These are phyloP conservation scores for Stephanodiscus triporus DNA, from an alignment of 108 stramenopile species.

Conservation along the genomic window DNA sequence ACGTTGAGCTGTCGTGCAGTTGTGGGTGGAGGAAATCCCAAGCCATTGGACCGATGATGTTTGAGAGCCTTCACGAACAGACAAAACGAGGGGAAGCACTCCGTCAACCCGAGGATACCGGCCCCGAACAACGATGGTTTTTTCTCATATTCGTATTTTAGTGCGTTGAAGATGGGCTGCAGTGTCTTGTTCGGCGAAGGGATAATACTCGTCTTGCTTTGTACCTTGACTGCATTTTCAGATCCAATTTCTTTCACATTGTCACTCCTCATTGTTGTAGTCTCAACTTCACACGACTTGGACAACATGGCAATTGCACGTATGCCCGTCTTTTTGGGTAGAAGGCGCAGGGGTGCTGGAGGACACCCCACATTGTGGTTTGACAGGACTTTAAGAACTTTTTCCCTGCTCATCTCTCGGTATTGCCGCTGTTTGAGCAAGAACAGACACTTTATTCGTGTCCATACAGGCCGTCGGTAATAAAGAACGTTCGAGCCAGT, in stretches of 20 bases:
- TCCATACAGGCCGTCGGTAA: conserved; percentile 89
- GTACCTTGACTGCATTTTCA: neutral
- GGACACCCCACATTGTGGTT: conserved; percentile 69
- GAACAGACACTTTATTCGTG: conserved; percentile 60
- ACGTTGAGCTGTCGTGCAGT: neutral
- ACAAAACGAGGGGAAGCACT: conserved; percentile 68
- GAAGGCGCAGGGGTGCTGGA: conserved; percentile 59
- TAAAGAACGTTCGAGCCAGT: conserved; percentile 60
- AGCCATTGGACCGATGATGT: neutral
- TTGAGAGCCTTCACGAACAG: conserved; percentile 48
- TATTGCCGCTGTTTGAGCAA: conserved; percentile 57
- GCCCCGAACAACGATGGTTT: conserved; percentile 58
- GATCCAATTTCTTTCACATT: conserved; percentile 1
- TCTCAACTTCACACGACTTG: conserved; percentile 24
- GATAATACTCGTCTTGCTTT: neutral
- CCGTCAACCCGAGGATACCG: conserved; percentile 65
- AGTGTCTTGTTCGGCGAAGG: conserved; percentile 66
- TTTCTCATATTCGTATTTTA: conserved; percentile 63
- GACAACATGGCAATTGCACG: conserved; percentile 80
- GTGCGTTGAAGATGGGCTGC: conserved; percentile 61
- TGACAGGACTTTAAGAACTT: conserved; percentile 35
- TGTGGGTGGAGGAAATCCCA: neutral
- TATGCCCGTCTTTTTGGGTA: conserved; percentile 82
- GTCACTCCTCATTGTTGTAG: neutral
- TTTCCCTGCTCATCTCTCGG: conserved; percentile 34